A percentile compares a stretch with the other conserved stretches of the same genome.
These are phyloP conservation scores for Zasmidium cellare DNA, from an alignment of 2,329 filamentous ascomycete genomes.

Conservation along the genomic window DNA sequence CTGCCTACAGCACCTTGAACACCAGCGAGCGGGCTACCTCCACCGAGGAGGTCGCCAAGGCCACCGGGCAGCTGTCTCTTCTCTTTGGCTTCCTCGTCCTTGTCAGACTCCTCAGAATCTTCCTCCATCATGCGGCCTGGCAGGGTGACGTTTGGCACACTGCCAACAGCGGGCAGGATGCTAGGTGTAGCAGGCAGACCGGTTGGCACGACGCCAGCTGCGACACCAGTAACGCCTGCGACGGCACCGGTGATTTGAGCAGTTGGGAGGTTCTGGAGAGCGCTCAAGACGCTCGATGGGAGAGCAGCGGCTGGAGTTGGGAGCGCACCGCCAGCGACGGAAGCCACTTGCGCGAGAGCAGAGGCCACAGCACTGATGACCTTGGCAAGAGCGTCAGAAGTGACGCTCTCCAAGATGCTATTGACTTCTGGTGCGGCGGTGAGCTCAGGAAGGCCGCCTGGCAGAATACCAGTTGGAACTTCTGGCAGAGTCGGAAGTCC, in stretches of 20 bases:
- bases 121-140: background rate
- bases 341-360: background rate
- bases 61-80: constrained; percentile 1
- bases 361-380: constrained; percentile 1
- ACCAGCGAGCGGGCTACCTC: background rate
- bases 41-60: too few relatives aligned
- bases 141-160: background rate
- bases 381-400: background rate
- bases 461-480: constrained; percentile 1
- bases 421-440: constrained; percentile 1
- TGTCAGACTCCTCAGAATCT: background rate
- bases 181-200: too few relatives aligned
- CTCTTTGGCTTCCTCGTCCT: background rate
- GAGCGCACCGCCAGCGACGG: background rate
- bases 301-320: background rate
- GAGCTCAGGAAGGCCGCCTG: background rate
- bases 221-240: too few relatives aligned
- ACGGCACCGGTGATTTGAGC: background rate
- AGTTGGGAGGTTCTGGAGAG: background rate
- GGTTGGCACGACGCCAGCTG: too few relatives aligned
- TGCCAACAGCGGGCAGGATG: too few relatives aligned
- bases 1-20: background rate
- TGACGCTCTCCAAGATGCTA: constrained; percentile 3
- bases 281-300: background rate
- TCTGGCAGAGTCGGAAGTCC: background rate